Conservation (phyloP, 257 asterid genomes). For the Apocynum venetum region DNA sequence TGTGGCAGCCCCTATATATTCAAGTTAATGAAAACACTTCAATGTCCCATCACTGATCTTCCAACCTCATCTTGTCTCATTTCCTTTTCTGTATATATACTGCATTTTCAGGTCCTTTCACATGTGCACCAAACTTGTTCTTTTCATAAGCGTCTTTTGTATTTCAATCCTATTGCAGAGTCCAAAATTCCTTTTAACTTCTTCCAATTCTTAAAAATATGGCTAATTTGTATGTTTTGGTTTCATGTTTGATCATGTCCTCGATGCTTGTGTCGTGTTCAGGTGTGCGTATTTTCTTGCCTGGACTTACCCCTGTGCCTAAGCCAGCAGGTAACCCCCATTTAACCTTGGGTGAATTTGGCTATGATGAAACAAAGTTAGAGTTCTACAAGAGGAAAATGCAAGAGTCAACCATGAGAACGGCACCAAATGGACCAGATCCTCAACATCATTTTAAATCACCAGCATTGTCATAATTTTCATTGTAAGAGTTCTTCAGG, state of each 20-base stretch:
- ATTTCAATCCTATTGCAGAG: not conserved
- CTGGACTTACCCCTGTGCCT: not conserved
- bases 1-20: not conserved
- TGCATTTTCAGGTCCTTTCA: not conserved
- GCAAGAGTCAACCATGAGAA: conserved; percentile 28
- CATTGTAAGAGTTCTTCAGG: not conserved
- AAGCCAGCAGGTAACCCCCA: not conserved
- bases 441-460: conserved; percentile 14
- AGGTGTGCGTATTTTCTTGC: not conserved
- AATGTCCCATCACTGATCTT: conserved; percentile 13
- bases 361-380: conserved; percentile 33
- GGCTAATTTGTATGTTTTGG: conserved; percentile 2
- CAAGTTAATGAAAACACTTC: not conserved
- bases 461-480: conserved; percentile 3
- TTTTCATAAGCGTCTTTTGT: not conserved
- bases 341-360: conserved; percentile 20
- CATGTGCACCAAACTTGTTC: not conserved
- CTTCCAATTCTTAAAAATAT: not conserved
- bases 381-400: conserved; percentile 36
- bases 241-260: conserved; percentile 11
- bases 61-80: conserved; percentile 17
- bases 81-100: not conserved
- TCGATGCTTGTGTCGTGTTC: not conserved
- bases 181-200: not conserved
- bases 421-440: conserved; percentile 21